Percentiles rank a stretch among this genome's conserved stretches.
Conservation (phyloP, 2,329 filamentous ascomycete species). For the Xylaria multiplex region DNA sequence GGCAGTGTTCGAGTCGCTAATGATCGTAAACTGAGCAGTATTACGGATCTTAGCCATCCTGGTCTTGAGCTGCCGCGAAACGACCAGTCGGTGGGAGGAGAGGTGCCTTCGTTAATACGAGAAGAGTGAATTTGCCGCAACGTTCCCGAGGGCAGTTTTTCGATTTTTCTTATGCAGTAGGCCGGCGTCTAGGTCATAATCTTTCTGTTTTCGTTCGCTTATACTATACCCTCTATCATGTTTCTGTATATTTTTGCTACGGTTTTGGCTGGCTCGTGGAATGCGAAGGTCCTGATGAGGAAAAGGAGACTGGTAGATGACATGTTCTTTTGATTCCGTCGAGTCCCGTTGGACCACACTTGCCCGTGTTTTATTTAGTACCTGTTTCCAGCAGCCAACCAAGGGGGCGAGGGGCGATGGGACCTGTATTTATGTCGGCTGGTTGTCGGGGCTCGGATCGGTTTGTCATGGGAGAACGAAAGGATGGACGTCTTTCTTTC, state of each 20-base stretch:
- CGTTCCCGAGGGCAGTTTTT: conserved; percentile 46
- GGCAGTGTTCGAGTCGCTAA: conserved; percentile 72
- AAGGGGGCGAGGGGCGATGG: conserved; percentile 24
- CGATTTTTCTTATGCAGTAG: conserved; percentile 44
- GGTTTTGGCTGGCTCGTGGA: conserved; percentile 43
- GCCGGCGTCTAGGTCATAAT: conserved; percentile 45
- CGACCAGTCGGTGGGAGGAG: conserved; percentile 46
- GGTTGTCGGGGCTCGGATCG: conserved; percentile 19
- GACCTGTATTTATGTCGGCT: conserved; percentile 33
- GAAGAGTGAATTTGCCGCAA: conserved; percentile 42
- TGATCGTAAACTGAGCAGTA: conserved; percentile 55
- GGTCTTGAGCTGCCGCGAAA: conserved; percentile 55
- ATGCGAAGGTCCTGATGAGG: conserved; percentile 47
- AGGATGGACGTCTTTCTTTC: conserved; percentile 21
- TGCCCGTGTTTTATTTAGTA: conserved; percentile 40
- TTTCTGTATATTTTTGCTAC: conserved; percentile 51
- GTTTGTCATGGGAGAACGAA: conserved; percentile 26
- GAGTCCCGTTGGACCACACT: conserved; percentile 39
- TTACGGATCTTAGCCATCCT: conserved; percentile 47
- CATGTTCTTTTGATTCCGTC: conserved; percentile 37
- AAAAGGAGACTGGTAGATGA: conserved; percentile 43
- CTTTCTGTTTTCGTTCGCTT: conserved; percentile 49
- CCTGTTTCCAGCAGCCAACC: conserved; percentile 25
- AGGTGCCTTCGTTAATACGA: conserved; percentile 42
- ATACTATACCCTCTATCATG: conserved; percentile 53